A percentile compares a stretch with the other conserved stretches of the same genome.
Conservation (phyloP, 176 grass and related monocot genomes). For the Metroxylon sagu region DNA sequence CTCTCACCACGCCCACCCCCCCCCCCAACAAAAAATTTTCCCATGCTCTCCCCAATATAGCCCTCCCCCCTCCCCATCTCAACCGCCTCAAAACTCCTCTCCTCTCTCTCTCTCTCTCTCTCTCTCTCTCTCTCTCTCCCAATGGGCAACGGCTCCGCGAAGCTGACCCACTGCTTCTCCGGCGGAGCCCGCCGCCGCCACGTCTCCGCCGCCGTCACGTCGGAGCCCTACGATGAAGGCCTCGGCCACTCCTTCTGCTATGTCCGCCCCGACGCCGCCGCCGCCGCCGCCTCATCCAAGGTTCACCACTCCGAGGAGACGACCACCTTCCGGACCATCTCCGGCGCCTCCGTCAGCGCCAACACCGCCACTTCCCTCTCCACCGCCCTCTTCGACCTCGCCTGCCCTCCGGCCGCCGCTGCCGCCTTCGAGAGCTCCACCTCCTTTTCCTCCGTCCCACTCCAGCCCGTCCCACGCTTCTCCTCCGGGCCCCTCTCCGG, state of each 20-base stretch:
- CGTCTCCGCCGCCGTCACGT: constrained; percentile 52
- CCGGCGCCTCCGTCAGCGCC: constrained; percentile 56
- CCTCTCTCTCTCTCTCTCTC: background rate
- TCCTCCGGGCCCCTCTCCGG: constrained; percentile 57
- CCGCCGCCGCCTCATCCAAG: constrained; percentile 9
- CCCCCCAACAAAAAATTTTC: background rate
- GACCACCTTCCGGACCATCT: constrained; percentile 59
- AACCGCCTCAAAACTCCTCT: background rate
- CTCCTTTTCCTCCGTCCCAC: constrained; percentile 68
- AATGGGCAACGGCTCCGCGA: constrained; percentile 81
- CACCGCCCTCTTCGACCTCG: constrained; percentile 34
- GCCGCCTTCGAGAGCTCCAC: constrained; percentile 77
- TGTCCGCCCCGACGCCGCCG: constrained; percentile 36
- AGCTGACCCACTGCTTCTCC: constrained; percentile 41
- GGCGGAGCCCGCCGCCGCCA: constrained; percentile 43
- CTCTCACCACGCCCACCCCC: constrained; percentile 37
- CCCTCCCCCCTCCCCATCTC: constrained; percentile 9
- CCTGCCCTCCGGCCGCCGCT: constrained; percentile 2
- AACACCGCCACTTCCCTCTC: constrained; percentile 89
- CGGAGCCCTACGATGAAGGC: constrained; percentile 63
- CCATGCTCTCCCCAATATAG: constrained; percentile 1
- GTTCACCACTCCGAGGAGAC: constrained; percentile 21
- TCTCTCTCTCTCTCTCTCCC: background rate
- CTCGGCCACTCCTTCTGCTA: constrained; percentile 85
- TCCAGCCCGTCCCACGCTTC: constrained; percentile 62